Conservation (phyloP, 2,329 filamentous ascomycete genomes). For the Calonectria honghensis region DNA sequence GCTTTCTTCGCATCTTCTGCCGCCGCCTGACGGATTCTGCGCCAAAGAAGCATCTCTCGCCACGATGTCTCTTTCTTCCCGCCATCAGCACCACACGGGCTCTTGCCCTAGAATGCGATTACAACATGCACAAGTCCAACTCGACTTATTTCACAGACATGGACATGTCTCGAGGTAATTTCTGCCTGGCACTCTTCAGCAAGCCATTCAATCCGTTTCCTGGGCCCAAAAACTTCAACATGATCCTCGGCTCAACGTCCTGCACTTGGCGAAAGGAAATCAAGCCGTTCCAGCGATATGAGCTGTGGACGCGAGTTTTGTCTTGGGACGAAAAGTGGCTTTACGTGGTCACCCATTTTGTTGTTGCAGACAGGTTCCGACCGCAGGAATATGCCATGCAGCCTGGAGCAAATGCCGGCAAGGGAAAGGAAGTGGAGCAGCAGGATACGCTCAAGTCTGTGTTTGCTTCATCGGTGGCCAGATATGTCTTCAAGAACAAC, state of each 20-base stretch:
- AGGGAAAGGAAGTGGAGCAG: neutral
- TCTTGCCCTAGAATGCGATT: constrained; percentile 43
- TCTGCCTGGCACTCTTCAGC: constrained; percentile 35
- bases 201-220: constrained; percentile 36
- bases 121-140: constrained; percentile 47
- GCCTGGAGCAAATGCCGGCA: neutral
- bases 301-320: constrained; percentile 43
- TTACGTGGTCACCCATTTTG: constrained; percentile 45
- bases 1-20: constrained; percentile 22
- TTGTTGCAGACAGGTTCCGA: constrained; percentile 29
- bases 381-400: constrained; percentile 39
- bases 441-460: constrained; percentile 23
- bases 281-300: constrained; percentile 41
- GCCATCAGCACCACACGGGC: constrained; percentile 34
- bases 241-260: constrained; percentile 32
- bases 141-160: constrained; percentile 46
- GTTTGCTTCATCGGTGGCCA: constrained; percentile 28
- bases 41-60: constrained; percentile 20
- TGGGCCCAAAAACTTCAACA: constrained; percentile 25
- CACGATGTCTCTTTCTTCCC: constrained; percentile 34
- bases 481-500: constrained; percentile 37
- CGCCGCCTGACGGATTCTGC: constrained; percentile 22
- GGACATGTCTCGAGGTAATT: constrained; percentile 42
- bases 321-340: constrained; percentile 48
- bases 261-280: constrained; percentile 45